Conservation (phyloP, 768 basidiomycete species). For the Tulasnella sp. region DNA sequence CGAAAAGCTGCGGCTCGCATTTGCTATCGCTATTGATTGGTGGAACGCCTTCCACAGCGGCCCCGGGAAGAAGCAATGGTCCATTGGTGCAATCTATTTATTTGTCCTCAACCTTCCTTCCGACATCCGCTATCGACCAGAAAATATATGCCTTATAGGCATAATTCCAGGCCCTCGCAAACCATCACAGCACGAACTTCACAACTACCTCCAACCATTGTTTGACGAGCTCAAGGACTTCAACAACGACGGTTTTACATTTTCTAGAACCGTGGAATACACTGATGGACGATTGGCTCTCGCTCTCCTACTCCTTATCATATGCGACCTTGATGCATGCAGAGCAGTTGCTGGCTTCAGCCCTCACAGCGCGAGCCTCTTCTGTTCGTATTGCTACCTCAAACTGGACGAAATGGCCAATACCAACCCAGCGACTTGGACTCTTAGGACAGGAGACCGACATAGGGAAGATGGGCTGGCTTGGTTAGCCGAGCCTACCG, state of each 20-base stretch:
- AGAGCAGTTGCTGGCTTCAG: constrained; percentile 28
- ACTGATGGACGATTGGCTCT: constrained; percentile 26
- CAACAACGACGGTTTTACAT: background rate
- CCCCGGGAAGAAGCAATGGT: background rate
- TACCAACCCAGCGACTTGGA: background rate
- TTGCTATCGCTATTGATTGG: constrained; percentile 12
- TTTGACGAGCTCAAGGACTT: background rate
- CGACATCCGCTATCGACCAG: background rate
- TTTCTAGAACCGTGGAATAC: background rate
- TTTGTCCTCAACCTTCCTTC: constrained; percentile 11
- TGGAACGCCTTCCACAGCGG: background rate
- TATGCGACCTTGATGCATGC: constrained; percentile 30
- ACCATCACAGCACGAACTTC: background rate
- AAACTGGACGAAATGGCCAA: background rate
- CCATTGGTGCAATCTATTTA: constrained; percentile 10
- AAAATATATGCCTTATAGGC: constrained; percentile 12
- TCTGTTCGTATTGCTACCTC: constrained; percentile 11
- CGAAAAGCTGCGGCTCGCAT: background rate
- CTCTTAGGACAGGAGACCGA: background rate
- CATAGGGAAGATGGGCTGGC: too few relatives aligned
- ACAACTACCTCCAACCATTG: background rate
- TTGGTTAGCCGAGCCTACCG: too few relatives aligned
- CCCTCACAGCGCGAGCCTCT: background rate
- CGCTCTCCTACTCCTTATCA: constrained; percentile 32
- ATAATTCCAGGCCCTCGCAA: constrained; percentile 13